Evolutionary conservation across 352 stramenopile species (phyloP).

Genomic region (Stramenopiles sp.): DNA sequence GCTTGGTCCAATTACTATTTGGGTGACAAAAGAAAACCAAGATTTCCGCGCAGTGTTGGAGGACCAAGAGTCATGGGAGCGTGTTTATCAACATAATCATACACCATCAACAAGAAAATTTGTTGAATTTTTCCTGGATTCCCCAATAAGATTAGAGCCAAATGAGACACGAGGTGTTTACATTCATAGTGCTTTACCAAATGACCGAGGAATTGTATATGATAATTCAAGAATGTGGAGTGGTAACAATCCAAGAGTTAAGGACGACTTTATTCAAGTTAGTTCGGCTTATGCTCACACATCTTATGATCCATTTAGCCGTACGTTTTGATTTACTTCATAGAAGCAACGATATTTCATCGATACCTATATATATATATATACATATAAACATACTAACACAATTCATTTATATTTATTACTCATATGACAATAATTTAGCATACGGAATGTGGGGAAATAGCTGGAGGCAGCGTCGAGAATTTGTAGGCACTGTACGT

Average conservation of each 20-base stretch:
- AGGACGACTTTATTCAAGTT: constrained; percentile 38
- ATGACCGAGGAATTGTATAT: constrained; percentile 43
- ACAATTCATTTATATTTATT: too few relatives aligned
- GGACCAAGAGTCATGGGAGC: not conserved
- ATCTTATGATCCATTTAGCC: constrained; percentile 29
- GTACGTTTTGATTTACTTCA: too few relatives aligned
- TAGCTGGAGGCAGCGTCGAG: constrained; percentile 35
- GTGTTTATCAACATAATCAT: not conserved
- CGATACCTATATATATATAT: too few relatives aligned
- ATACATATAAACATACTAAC: too few relatives aligned
- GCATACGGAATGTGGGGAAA: constrained; percentile 31
- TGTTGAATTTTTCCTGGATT: not conserved
- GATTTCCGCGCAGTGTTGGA: constrained; percentile 8
- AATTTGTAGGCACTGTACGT: constrained; percentile 33
- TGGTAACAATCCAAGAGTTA: constrained; percentile 21
- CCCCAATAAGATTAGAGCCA: not conserved
- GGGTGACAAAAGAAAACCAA: constrained; percentile 9
- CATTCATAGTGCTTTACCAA: constrained; percentile 27
- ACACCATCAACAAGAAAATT: not conserved
- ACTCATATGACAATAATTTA: too few relatives aligned
- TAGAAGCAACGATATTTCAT: too few relatives aligned
- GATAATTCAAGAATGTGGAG: constrained; percentile 27
- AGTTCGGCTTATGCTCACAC: constrained; percentile 34
- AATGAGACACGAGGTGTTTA: constrained; percentile 32
- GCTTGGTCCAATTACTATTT: constrained; percentile 37